Conservation (phyloP, 495 filamentous ascomycete genomes). For the Penicillium subrubescens region DNA sequence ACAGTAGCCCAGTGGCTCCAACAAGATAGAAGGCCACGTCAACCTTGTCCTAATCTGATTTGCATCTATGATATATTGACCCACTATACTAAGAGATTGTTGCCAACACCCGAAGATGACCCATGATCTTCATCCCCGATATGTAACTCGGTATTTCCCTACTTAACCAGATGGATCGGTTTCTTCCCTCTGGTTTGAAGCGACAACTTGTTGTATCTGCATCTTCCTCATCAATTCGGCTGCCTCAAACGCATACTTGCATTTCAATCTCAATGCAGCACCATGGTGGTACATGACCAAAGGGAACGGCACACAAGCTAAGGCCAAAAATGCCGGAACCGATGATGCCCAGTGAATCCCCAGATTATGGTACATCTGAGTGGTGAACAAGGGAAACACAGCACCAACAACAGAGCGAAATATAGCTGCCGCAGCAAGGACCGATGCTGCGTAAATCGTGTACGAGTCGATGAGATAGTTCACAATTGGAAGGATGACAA, state of each 20-base stretch:
- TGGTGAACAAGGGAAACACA: constrained; percentile 70
- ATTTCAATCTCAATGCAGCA: background rate
- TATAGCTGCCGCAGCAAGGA: constrained; percentile 65
- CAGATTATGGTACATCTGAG: constrained; percentile 61
- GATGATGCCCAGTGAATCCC: constrained; percentile 70
- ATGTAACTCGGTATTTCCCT: background rate
- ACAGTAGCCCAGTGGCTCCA: too few relatives aligned
- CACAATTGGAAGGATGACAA: constrained; percentile 1
- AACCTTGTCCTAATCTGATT: too few relatives aligned
- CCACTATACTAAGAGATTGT: too few relatives aligned
- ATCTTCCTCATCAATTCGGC: background rate
- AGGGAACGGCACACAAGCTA: constrained; percentile 51
- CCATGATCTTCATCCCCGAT: background rate
- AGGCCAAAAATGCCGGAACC: constrained; percentile 65
- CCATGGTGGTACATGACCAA: background rate
- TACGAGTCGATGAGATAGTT: constrained; percentile 71
- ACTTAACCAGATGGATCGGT: background rate
- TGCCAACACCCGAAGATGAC: background rate
- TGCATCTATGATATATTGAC: too few relatives aligned
- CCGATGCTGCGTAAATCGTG: constrained; percentile 67
- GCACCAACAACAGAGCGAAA: constrained; percentile 61
- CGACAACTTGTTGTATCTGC: background rate
- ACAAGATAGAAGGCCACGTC: too few relatives aligned
- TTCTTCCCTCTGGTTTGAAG: background rate
- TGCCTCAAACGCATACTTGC: background rate